A percentile compares a stretch with the other conserved stretches of the same genome.
Conservation (phyloP, 1,139 yeast genomes). For the Kurtzmaniella natalensis region DNA sequence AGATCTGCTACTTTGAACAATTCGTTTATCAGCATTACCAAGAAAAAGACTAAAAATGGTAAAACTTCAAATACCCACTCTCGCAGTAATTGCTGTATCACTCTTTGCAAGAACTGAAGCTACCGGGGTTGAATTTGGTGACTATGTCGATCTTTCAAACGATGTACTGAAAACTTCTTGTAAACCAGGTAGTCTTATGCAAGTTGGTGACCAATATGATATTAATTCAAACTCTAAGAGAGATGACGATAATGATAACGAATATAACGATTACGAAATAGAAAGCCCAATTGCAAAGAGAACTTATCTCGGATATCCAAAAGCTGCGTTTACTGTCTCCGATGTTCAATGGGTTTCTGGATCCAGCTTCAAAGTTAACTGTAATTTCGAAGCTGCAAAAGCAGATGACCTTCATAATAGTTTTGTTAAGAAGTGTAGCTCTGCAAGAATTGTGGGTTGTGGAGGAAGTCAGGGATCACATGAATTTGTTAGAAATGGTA, state of each 20-base stretch:
- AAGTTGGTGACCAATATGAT: conserved; percentile 4
- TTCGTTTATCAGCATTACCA: background rate
- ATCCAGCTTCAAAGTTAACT: conserved; percentile 16
- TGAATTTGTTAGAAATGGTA: conserved; percentile 14
- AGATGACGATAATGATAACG: conserved; percentile 1
- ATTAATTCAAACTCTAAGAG: conserved; percentile 2
- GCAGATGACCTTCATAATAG: conserved; percentile 4
- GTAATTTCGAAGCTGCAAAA: conserved; percentile 11
- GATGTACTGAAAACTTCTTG: conserved; percentile 3
- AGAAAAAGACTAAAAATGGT: conserved; percentile 3
- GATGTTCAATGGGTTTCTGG: too few species aligned
- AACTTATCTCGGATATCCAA: too few species aligned
- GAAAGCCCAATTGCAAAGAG: conserved; percentile 3
- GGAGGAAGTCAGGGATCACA: conserved; percentile 13
- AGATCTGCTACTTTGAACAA: background rate
- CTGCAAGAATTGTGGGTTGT: conserved; percentile 5
- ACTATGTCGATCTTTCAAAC: conserved; percentile 8
- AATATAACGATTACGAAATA: conserved; percentile 4
- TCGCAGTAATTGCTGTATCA: conserved; percentile 6
- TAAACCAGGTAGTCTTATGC: background rate
- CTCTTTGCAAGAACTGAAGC: conserved; percentile 4
- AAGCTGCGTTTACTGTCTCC: too few species aligned
- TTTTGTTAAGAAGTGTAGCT: conserved; percentile 6
- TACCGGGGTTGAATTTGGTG: conserved; percentile 3
- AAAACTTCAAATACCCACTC: conserved; percentile 3